phyloP scores from a whole-genome alignment of 495 filamentous ascomycete species.

The Gamarada debralockiae region DNA sequence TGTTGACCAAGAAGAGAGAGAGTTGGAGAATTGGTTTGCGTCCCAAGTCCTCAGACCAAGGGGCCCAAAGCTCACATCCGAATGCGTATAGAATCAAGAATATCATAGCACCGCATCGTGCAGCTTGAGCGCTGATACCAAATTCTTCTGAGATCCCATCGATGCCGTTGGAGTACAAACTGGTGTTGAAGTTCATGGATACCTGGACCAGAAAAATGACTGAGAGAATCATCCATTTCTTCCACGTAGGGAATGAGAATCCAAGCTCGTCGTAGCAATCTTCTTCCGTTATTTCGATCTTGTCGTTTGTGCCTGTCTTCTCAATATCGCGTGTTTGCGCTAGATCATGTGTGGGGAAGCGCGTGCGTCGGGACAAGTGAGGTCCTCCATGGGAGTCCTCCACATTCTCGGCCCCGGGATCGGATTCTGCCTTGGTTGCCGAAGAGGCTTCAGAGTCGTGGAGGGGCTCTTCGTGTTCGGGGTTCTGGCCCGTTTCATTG shows the following conservation, averaged over 20 bases:
- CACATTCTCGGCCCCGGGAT: too few species aligned
- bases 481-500: too few species aligned
- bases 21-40: conserved; percentile 69
- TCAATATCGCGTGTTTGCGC: background rate
- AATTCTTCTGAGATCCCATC: conserved; percentile 58
- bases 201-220: conserved; percentile 74
- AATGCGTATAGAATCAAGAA: conserved; percentile 75
- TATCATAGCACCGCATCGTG: conserved; percentile 61
- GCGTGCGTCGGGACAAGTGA: background rate
- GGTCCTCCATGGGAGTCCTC: too few species aligned
- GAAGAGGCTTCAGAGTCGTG: background rate
- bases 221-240: conserved; percentile 69
- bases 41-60: conserved; percentile 78
- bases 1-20: conserved; percentile 65
- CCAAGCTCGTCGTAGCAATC: conserved; percentile 64
- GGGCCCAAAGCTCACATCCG: conserved; percentile 80
- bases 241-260: conserved; percentile 58
- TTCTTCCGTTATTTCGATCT: conserved; percentile 57
- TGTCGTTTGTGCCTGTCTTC: conserved; percentile 30
- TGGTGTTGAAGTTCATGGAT: conserved; percentile 85
- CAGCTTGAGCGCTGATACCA: conserved; percentile 58
- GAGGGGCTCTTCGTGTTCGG: background rate
- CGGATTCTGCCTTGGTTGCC: background rate
- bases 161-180: conserved; percentile 66
- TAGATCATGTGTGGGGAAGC: background rate